Percentiles rank a stretch among this genome's conserved stretches.
Conservation (phyloP, 2,329 filamentous ascomycete genomes). For the Cryphonectria naterciae region DNA sequence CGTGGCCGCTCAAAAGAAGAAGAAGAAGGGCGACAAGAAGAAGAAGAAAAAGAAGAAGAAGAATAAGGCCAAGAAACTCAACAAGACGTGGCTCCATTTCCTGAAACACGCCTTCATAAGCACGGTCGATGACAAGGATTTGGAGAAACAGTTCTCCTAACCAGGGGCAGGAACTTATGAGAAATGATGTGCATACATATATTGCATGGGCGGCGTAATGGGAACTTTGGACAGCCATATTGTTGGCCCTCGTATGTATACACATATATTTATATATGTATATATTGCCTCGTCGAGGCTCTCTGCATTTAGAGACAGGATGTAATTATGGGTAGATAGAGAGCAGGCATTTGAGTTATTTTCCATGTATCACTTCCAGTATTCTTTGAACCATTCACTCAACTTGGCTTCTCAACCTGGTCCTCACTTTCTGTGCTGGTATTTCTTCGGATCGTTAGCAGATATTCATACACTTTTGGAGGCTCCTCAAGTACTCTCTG, state of each 20-base stretch:
- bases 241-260: not conserved
- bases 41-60: slow-evolving; percentile 54
- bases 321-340: not conserved
- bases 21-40: slow-evolving; percentile 51
- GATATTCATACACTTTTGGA: not conserved
- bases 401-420: not conserved
- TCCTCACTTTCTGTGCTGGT: not conserved
- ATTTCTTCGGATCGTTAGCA: not conserved
- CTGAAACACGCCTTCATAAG: slow-evolving; percentile 78
- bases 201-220: slow-evolving; percentile 10
- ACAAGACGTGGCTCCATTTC: slow-evolving; percentile 79
- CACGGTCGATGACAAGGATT: slow-evolving; percentile 67
- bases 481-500: no score
- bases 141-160: slow-evolving; percentile 48
- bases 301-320: not conserved
- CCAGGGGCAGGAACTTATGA: not conserved
- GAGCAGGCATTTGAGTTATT: not conserved
- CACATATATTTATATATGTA: not conserved
- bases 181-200: slow-evolving; percentile 8
- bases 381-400: not conserved
- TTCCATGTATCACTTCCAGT: not conserved
- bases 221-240: not conserved
- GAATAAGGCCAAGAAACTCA: slow-evolving; percentile 59
- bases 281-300: not conserved
- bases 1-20: slow-evolving; percentile 39